These are phyloP conservation scores for Cytospora piceae DNA, from an alignment of 2,329 filamentous ascomycete genomes.

Conservation along the genomic window DNA sequence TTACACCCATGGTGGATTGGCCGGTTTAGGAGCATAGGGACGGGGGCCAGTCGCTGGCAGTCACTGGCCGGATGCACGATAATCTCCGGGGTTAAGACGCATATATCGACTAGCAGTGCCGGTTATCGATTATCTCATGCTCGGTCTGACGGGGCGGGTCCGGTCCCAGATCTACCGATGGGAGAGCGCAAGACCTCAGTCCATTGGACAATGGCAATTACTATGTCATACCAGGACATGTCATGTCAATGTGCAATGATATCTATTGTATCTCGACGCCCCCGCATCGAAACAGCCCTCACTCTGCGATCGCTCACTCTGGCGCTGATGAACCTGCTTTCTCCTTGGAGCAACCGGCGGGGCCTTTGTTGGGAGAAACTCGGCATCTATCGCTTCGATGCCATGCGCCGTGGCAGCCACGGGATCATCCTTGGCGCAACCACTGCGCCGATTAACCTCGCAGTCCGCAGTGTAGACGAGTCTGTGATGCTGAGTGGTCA, in stretches of 20 bases:
- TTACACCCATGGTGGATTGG: conserved; percentile 13
- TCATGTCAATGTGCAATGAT: conserved; percentile 21
- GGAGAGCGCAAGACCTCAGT: neutral
- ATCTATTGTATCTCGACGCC: conserved; percentile 25
- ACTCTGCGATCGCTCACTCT: neutral
- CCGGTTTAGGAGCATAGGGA: neutral
- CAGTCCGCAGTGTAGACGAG: neutral
- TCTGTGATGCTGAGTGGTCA: conserved; percentile 26
- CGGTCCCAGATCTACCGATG: neutral
- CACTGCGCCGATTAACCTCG: conserved; percentile 23
- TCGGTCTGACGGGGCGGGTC: neutral
- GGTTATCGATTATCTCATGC: neutral
- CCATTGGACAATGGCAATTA: conserved; percentile 12
- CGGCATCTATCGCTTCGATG: conserved; percentile 14
- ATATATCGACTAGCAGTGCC: neutral
- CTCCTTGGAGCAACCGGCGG: conserved; percentile 18
- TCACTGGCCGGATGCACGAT: conserved; percentile 5
- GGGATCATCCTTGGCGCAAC: conserved; percentile 10
- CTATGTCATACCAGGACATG: conserved; percentile 13
- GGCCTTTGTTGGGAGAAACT: conserved; percentile 8
- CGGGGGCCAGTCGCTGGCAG: conserved; percentile 4
- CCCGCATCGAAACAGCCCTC: conserved; percentile 1
- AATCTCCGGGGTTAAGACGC: neutral
- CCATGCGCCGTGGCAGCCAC: conserved; percentile 9
- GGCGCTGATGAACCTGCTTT: conserved; percentile 8